Evolutionary conservation across 2,329 filamentous ascomycete species (phyloP).

Genomic region (Pseudogymnoascus sp.): DNA sequence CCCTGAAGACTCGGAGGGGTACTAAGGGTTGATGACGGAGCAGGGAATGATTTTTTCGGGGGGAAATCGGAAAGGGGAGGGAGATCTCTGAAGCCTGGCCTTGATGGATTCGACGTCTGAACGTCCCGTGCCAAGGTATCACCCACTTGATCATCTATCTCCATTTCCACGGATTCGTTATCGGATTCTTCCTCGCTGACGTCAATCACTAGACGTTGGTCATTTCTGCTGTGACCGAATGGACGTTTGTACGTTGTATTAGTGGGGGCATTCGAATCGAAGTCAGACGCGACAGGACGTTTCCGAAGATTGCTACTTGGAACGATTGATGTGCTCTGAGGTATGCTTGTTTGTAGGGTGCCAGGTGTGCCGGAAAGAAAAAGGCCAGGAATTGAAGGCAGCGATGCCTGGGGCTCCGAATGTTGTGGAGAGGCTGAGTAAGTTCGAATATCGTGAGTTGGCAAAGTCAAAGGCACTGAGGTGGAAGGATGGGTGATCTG

Average conservation of each 20-base stretch:
- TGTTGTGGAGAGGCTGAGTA: slow-evolving; percentile 5
- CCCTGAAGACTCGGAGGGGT: slow-evolving; percentile 21
- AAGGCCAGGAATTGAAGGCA: slow-evolving; percentile 31
- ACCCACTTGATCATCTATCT: slow-evolving; percentile 49
- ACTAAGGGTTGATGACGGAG: slow-evolving; percentile 19
- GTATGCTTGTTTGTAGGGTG: background rate
- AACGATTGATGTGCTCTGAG: slow-evolving; percentile 5
- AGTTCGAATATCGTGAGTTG: slow-evolving; percentile 4
- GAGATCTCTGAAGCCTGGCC: slow-evolving; percentile 32
- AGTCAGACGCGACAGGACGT: slow-evolving; percentile 62
- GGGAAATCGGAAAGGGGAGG: slow-evolving; percentile 38
- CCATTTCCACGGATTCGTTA: slow-evolving; percentile 61
- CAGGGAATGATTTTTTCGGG: slow-evolving; percentile 22
- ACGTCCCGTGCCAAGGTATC: slow-evolving; percentile 14
- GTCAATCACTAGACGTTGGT: slow-evolving; percentile 69
- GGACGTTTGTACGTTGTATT: slow-evolving; percentile 41
- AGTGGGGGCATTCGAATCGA: slow-evolving; percentile 48
- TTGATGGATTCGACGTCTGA: slow-evolving; percentile 33
- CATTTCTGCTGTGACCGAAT: slow-evolving; percentile 51
- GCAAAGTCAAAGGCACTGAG: background rate
- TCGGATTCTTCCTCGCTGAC: slow-evolving; percentile 65
- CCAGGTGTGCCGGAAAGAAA: slow-evolving; percentile 25
- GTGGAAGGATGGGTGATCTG: background rate
- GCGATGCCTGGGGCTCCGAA: slow-evolving; percentile 12
- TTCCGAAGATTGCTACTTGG: slow-evolving; percentile 34